Conservation (phyloP, 306 rosid genomes). For the Ceratonia siliqua region DNA sequence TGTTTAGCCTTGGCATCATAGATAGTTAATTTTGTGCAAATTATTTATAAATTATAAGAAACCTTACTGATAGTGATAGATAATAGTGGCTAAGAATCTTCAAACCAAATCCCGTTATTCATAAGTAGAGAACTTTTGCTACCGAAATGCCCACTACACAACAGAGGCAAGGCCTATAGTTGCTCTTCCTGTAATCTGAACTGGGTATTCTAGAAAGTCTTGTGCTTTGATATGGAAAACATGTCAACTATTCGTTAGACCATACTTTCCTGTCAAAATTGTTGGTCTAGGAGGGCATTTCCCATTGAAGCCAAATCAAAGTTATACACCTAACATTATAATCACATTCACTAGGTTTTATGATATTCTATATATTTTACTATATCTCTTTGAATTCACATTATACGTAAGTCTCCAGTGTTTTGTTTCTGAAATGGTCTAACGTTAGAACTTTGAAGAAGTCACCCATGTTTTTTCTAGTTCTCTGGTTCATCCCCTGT, state of each 20-base stretch:
- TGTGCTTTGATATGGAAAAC: not conserved
- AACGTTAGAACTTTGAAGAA: too few relatives aligned
- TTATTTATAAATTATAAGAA: too few relatives aligned
- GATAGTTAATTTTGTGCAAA: too few relatives aligned
- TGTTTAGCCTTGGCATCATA: too few relatives aligned
- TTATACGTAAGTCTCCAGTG: not conserved
- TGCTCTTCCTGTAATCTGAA: too few relatives aligned
- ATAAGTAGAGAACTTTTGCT: too few relatives aligned
- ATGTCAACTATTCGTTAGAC: not conserved
- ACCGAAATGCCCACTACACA: too few relatives aligned
- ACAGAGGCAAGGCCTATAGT: too few relatives aligned
- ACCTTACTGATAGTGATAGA: too few relatives aligned
- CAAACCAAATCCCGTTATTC: too few relatives aligned
- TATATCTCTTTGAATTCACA: not conserved
- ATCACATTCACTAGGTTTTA: not conserved
- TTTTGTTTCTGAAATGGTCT: not conserved
- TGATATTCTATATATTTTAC: not conserved
- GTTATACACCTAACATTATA: conserved; percentile 27
- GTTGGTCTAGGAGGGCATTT: conserved; percentile 11
- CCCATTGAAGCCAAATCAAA: conserved; percentile 1
- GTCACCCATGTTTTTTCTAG: not conserved
- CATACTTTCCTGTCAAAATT: conserved; percentile 28
- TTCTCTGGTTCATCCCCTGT: not conserved
- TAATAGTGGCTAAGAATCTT: too few relatives aligned
- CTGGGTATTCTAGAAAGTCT: too few relatives aligned